Conservation (phyloP, 192 early-diverging fungal genomes). For the Coemansia sp. region DNA sequence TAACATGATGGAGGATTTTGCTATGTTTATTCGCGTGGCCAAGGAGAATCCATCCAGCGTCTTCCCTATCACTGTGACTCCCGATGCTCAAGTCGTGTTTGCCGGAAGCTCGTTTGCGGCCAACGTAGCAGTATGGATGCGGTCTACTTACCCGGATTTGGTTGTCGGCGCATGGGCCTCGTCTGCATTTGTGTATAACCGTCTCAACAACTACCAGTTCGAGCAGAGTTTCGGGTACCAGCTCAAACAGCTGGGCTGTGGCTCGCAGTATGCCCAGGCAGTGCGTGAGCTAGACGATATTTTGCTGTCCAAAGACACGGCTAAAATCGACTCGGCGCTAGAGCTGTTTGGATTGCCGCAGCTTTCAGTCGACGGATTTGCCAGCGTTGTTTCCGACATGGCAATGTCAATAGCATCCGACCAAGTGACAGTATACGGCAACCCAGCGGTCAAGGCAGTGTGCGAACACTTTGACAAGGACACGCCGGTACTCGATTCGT, state of each 20-base stretch:
- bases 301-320: conserved; percentile 12
- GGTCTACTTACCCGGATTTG: conserved; percentile 60
- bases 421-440: not conserved
- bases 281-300: conserved; percentile 38
- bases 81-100: conserved; percentile 59
- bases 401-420: not conserved
- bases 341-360: conserved; percentile 20
- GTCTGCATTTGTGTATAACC: conserved; percentile 65
- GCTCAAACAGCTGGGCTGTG: conserved; percentile 21
- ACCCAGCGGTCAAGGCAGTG: not conserved
- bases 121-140: conserved; percentile 73
- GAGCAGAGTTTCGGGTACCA: conserved; percentile 43
- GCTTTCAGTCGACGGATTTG: conserved; percentile 13
- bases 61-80: not conserved
- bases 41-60: conserved; percentile 1
- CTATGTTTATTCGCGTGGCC: conserved; percentile 14
- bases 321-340: not conserved
- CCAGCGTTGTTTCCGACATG: conserved; percentile 14
- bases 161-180: conserved; percentile 65
- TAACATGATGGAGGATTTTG: conserved; percentile 25
- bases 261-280: conserved; percentile 25
- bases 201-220: conserved; percentile 60
- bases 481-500: not conserved
- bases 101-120: conserved; percentile 73
- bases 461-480: conserved; percentile 13